Conservation (phyloP, 2,329 filamentous ascomycete genomes). For the Talaromyces verruculosus region DNA sequence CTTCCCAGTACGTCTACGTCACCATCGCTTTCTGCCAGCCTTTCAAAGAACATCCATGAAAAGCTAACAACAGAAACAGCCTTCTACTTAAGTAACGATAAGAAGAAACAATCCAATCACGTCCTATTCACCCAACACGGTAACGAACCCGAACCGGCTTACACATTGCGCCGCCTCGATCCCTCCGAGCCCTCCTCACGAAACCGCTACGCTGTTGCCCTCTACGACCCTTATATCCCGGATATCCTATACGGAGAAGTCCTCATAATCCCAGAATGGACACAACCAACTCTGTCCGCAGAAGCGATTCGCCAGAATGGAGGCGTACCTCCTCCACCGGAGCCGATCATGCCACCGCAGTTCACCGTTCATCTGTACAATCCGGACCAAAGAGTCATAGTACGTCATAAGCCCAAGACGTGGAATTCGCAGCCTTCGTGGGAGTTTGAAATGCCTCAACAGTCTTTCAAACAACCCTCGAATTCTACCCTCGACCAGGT, state of each 20-base stretch:
- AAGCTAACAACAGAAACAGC: constrained; percentile 4
- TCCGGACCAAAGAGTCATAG: constrained; percentile 76
- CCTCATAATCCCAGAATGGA: constrained; percentile 79
- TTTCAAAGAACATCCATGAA: not conserved
- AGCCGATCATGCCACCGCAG: constrained; percentile 71
- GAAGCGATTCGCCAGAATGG: constrained; percentile 73
- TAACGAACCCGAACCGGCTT: constrained; percentile 74
- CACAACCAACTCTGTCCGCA: constrained; percentile 74
- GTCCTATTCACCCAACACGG: constrained; percentile 65
- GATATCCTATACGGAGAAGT: constrained; percentile 87
- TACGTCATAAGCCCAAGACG: constrained; percentile 67
- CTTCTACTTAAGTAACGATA: constrained; percentile 58
- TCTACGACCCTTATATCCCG: constrained; percentile 77
- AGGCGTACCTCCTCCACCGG: constrained; percentile 63
- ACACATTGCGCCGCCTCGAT: constrained; percentile 75
- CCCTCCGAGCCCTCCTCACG: constrained; percentile 67
- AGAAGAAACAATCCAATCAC: constrained; percentile 40
- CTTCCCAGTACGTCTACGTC: constrained; percentile 59
- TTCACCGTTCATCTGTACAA: constrained; percentile 92
- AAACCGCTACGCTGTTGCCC: constrained; percentile 82
- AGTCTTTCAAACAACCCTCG: constrained; percentile 78
- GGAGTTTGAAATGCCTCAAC: constrained; percentile 90
- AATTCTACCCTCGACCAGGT: constrained; percentile 74
- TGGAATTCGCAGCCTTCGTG: constrained; percentile 81
- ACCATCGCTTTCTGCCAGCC: not conserved